Evolutionary conservation across 352 stramenopile genomes (phyloP).

Genomic region (Globisporangium cederbergense): DNA sequence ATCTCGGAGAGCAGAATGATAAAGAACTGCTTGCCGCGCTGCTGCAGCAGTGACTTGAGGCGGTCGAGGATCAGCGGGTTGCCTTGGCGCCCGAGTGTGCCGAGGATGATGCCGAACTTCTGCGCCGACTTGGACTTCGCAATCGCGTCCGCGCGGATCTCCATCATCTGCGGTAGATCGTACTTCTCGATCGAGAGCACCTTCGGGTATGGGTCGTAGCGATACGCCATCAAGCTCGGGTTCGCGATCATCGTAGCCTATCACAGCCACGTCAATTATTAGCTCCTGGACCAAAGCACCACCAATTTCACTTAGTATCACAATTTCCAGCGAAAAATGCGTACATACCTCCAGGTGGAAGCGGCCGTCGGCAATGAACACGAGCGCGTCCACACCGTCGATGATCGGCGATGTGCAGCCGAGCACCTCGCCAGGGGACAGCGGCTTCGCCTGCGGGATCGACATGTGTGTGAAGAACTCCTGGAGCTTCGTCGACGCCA

Average conservation of each 20-base stretch:
- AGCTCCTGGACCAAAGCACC: no score
- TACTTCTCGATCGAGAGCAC: slow-evolving; percentile 96
- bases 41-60: slow-evolving; percentile 85
- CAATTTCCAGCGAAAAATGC: not conserved
- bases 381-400: slow-evolving; percentile 88
- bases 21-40: slow-evolving; percentile 90
- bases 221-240: slow-evolving; percentile 91
- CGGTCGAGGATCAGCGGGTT: slow-evolving; percentile 96
- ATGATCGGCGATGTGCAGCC: slow-evolving; percentile 97
- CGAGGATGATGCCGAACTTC: slow-evolving; percentile 96
- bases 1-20: slow-evolving; percentile 97
- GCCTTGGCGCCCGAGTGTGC: slow-evolving; percentile 98
- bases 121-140: slow-evolving; percentile 73
- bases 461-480: slow-evolving; percentile 79
- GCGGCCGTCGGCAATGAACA: slow-evolving; percentile 98
- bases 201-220: slow-evolving; percentile 99
- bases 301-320: not conserved
- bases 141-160: slow-evolving; percentile 82
- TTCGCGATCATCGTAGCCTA: slow-evolving; percentile 96
- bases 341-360: slow-evolving; percentile 96
- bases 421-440: slow-evolving; percentile 97
- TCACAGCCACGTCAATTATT: no score
- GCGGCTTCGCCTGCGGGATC: slow-evolving; percentile 95
- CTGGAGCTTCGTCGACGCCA: slow-evolving; percentile 68
- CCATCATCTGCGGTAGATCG: slow-evolving; percentile 95